These are phyloP conservation scores for Leavenworthia alabamica DNA, from an alignment of 345 rosid genomes.

Conservation along the genomic window DNA sequence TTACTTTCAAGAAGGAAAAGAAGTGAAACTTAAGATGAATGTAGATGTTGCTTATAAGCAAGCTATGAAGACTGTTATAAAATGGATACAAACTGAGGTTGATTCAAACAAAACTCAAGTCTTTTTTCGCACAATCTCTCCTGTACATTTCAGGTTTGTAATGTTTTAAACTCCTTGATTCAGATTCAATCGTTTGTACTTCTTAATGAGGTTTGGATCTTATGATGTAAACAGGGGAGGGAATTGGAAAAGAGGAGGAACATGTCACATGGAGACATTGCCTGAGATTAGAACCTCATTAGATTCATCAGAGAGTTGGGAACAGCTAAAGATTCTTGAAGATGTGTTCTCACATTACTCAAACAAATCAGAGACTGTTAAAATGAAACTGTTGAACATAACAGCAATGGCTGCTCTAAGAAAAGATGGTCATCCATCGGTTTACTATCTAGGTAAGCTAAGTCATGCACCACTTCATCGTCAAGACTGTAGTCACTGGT, in stretches of 20 bases:
- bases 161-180: neutral
- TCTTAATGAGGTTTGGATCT: neutral
- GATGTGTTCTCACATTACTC: slow-evolving; percentile 33
- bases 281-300: slow-evolving; percentile 46
- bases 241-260: slow-evolving; percentile 37
- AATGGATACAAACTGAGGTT: slow-evolving; percentile 50
- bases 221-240: slow-evolving; percentile 48
- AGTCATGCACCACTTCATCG: slow-evolving; percentile 51
- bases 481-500: slow-evolving; percentile 94
- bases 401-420: slow-evolving; percentile 55
- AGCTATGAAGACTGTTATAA: slow-evolving; percentile 46
- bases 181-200: neutral
- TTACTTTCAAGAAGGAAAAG: slow-evolving; percentile 57
- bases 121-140: slow-evolving; percentile 66
- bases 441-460: slow-evolving; percentile 47
- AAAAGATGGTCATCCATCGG: slow-evolving; percentile 70
- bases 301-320: slow-evolving; percentile 33
- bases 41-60: slow-evolving; percentile 50
- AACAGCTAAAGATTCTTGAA: slow-evolving; percentile 29
- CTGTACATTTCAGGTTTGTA: slow-evolving; percentile 74
- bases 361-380: slow-evolving; percentile 28
- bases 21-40: slow-evolving; percentile 54
- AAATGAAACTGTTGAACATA: slow-evolving; percentile 48
- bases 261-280: slow-evolving; percentile 55
- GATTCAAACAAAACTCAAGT: slow-evolving; percentile 51